Evolutionary conservation across 2,329 filamentous ascomycete genomes (phyloP).

Genomic region (Calonectria pauciramosa): DNA sequence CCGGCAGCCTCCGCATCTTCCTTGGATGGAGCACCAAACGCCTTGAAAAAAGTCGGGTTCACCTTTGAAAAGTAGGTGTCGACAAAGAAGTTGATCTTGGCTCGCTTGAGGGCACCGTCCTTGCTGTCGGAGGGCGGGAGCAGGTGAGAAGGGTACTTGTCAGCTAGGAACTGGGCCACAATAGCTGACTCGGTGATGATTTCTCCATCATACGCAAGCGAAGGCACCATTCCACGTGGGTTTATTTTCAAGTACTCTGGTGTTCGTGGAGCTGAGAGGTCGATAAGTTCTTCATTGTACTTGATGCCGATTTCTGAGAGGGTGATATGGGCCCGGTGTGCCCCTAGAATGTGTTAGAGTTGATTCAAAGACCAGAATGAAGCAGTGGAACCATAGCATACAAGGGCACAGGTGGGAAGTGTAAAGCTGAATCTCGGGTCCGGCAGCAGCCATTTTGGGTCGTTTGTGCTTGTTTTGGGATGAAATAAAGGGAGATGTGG

Average conservation of each 20-base stretch:
- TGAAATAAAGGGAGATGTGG: background rate
- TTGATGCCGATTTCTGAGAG: background rate
- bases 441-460: background rate
- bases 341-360: background rate
- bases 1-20: background rate
- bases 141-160: background rate
- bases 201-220: background rate
- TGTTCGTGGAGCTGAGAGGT: background rate
- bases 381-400: background rate
- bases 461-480: background rate
- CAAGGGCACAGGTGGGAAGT: background rate
- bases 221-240: background rate
- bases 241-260: background rate
- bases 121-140: background rate
- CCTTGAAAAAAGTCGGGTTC: background rate
- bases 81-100: background rate
- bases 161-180: background rate
- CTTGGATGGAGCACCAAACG: background rate
- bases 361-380: no score
- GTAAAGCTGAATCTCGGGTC: background rate
- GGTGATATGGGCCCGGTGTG: background rate
- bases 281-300: background rate
- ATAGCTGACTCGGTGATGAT: constrained; percentile 1
- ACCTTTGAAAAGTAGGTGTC: background rate
- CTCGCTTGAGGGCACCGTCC: background rate